Conservation (phyloP, 768 basidiomycete species). For the Panus rudis region DNA sequence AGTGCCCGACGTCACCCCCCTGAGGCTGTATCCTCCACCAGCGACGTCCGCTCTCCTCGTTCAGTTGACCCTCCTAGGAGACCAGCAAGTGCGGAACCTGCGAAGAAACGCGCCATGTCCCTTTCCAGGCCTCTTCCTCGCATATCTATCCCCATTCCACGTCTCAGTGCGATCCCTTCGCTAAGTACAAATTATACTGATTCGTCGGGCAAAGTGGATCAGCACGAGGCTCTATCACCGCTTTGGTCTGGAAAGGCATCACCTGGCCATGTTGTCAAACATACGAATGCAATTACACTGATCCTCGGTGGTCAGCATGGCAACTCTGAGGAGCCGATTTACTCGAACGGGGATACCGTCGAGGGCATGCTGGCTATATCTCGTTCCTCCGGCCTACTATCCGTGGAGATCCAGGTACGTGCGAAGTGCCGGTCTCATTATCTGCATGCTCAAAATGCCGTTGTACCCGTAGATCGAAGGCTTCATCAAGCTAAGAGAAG, state of each 20-base stretch:
- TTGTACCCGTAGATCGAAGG: constrained; percentile 19
- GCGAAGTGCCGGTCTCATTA: neutral
- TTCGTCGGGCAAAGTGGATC: too few relatives aligned
- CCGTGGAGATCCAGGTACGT: constrained; percentile 16
- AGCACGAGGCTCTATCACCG: too few relatives aligned
- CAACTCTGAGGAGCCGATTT: constrained; percentile 10
- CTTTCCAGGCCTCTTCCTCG: too few relatives aligned
- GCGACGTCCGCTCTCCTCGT: too few relatives aligned
- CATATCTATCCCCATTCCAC: too few relatives aligned
- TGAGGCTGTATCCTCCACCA: too few relatives aligned
- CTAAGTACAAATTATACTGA: too few relatives aligned
- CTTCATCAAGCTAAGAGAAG: constrained; percentile 19
- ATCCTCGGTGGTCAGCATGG: constrained; percentile 17
- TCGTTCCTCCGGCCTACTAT: constrained; percentile 13
- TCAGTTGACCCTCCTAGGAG: too few relatives aligned
- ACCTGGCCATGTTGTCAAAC: constrained; percentile 17
- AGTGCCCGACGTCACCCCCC: too few relatives aligned
- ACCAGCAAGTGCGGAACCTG: too few relatives aligned
- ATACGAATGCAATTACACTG: constrained; percentile 17
- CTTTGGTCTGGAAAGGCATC: neutral
- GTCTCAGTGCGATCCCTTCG: too few relatives aligned
- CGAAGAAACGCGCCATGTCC: too few relatives aligned
- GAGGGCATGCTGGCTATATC: constrained; percentile 18
- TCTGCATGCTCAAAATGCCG: neutral
- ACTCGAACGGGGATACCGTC: constrained; percentile 16